Evolutionary conservation across 140 eudicot species (phyloP), one percentile per base, ranked within the genome.

Genomic region (Cichorium intybus): DNA sequence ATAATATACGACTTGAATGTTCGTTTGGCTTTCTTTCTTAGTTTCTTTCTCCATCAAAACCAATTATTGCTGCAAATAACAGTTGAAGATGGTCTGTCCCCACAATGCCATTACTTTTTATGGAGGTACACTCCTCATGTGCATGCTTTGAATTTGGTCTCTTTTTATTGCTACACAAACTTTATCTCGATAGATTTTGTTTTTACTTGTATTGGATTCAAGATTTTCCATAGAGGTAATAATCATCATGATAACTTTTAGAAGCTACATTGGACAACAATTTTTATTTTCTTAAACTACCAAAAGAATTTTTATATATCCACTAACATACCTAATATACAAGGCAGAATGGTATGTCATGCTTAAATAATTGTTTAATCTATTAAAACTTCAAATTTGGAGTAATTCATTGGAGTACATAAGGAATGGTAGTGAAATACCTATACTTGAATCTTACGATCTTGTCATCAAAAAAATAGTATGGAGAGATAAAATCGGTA

Each of bases 51-150:
- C n/a, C 59, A 53, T 57, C 57, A 70, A 34, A 21, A 64, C 52
- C 77, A 77, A 77, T 71, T 56, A 71, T 70, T 77, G 77, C n/a
- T 64, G 68, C 12, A 56, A 47, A 57, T 35, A 70, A 65, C 77
- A 63, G 72, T 58, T 64, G 72, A 69, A 53, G 64, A 17, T 60
- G 59, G 48, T 61, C 28, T 56, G 77, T 37, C 49, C 3, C 74
- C 73, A n/a, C 69, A 48, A 22, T 63, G 68, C 69, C 77, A 62
- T 76, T 34, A 56, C 23, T 66, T 73, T 59, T 24, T 37, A 16
- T 51, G 73, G 53, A 56, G 51, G 69, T 62, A 72, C 77, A 72
- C 49, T 11, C 59, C 26, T 62, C 64, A 27, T 54, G 37, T 62
- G 64, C 70, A 49, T 61, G 46, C 64, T 62, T 71, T 62, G 24